These are phyloP conservation scores for Dillenia suffruticosa DNA, from an alignment of 164 flowering plant genomes.

Conservation along the genomic window DNA sequence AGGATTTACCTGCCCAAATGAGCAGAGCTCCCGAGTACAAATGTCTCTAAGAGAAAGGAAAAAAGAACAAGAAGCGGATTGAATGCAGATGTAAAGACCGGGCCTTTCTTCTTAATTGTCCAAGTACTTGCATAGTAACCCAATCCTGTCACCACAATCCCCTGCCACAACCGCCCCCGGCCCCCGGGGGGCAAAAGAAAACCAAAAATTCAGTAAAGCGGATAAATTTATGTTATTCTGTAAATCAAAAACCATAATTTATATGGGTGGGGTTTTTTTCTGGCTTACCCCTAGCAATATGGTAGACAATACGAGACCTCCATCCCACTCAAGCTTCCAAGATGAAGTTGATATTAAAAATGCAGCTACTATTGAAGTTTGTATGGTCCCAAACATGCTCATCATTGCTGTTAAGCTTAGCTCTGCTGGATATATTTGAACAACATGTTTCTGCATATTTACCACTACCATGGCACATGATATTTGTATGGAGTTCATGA, in stretches of 20 bases:
- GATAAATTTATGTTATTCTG: too few species aligned
- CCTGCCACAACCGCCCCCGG: not conserved
- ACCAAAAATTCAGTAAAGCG: too few species aligned
- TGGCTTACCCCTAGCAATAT: too few species aligned
- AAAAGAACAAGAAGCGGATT: conserved; percentile 11
- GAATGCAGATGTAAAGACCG: conserved; percentile 8
- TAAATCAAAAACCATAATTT: too few species aligned
- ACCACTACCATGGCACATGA: too few species aligned
- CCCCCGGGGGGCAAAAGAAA: too few species aligned
- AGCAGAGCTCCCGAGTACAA: conserved; percentile 7
- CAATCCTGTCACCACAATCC: conserved; percentile 10
- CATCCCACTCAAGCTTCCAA: conserved; percentile 15
- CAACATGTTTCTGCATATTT: too few species aligned
- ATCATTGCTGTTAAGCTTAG: conserved; percentile 14
- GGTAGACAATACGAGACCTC: conserved; percentile 2
- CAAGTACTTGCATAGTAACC: conserved; percentile 11
- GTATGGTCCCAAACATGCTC: conserved; percentile 19
- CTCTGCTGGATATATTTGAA: too few species aligned
- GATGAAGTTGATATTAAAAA: conserved; percentile 7
- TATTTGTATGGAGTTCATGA: too few species aligned
- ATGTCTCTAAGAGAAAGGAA: conserved; percentile 9
- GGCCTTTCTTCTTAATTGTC: conserved; percentile 8
- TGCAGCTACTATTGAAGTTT: conserved; percentile 11
- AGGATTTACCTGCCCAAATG: conserved; percentile 11
- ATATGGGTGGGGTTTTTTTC: too few species aligned